These are phyloP conservation scores for Tricholoma sp. DNA, from an alignment of 768 basidiomycete species.

Conservation along the genomic window DNA sequence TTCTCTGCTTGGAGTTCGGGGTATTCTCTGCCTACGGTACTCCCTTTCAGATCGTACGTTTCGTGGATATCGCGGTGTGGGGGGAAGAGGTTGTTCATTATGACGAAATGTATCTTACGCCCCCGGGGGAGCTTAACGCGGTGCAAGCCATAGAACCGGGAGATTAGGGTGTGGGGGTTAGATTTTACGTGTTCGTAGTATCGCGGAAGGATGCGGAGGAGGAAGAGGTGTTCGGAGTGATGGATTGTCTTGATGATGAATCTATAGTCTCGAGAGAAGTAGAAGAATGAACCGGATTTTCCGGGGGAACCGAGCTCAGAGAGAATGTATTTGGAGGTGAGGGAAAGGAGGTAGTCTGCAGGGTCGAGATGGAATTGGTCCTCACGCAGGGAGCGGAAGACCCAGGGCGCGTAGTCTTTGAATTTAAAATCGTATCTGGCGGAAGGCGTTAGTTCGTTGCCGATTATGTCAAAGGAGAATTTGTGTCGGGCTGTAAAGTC, in stretches of 20 bases:
- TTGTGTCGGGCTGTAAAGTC: constrained; percentile 91
- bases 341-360: constrained; percentile 93
- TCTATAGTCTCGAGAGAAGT: constrained; percentile 96
- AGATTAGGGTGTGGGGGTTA: constrained; percentile 92
- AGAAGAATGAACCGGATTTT: constrained; percentile 98
- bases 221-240: constrained; percentile 90
- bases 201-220: constrained; percentile 73
- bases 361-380: constrained; percentile 94
- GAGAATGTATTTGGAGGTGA: constrained; percentile 96
- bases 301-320: constrained; percentile 97
- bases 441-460: constrained; percentile 96
- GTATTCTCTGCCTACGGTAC: constrained; percentile 83
- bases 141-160: constrained; percentile 94
- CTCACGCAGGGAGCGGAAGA: constrained; percentile 93
- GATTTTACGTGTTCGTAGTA: constrained; percentile 83
- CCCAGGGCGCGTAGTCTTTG: constrained; percentile 98
- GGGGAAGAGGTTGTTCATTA: constrained; percentile 99
- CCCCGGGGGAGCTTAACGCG: constrained; percentile 95
- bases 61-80: constrained; percentile 97
- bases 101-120: constrained; percentile 96
- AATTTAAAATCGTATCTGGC: constrained; percentile 99
- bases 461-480: constrained; percentile 95
- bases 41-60: constrained; percentile 95
- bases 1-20: constrained; percentile 75
- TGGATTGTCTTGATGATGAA: constrained; percentile 99